phyloP scores from a whole-genome alignment of 2,329 filamentous ascomycete species.

The Beauveria scarabaeidicola region DNA sequence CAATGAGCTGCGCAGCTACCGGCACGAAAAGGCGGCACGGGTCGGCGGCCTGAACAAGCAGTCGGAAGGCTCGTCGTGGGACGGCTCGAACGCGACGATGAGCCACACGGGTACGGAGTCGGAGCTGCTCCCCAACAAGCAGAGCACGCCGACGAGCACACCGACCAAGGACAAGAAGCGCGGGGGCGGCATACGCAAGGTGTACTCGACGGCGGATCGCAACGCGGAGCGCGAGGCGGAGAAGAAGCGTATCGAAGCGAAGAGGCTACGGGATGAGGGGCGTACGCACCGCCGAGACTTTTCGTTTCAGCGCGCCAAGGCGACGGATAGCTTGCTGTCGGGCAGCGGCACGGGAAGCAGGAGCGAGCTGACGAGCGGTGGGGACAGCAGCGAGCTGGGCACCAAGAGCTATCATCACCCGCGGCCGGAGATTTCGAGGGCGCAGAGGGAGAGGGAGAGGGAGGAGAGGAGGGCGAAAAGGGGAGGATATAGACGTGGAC shows the following conservation, averaged over 20 bases:
- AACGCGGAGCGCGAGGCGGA: constrained; percentile 44
- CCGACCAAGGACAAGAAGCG: constrained; percentile 31
- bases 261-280: constrained; percentile 41
- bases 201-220: constrained; percentile 52
- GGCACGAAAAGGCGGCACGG: constrained; percentile 74
- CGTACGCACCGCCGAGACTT: constrained; percentile 40
- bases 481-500: constrained; percentile 26
- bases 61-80: constrained; percentile 70
- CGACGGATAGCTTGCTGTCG: constrained; percentile 23
- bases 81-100: constrained; percentile 62
- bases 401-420: constrained; percentile 50
- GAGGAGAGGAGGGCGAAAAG: constrained; percentile 28
- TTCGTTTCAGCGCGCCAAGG: constrained; percentile 41
- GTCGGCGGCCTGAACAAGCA: constrained; percentile 85
- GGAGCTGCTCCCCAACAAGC: constrained; percentile 50
- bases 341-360: constrained; percentile 26
- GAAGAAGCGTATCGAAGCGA: constrained; percentile 47
- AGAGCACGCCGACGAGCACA: constrained; percentile 48
- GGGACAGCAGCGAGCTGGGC: constrained; percentile 38
- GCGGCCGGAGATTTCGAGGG: constrained; percentile 41
- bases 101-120: constrained; percentile 52
- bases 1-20: constrained; percentile 71
- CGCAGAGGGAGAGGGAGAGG: constrained; percentile 22
- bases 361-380: constrained; percentile 27
- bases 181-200: constrained; percentile 48